Conservation (phyloP, 2,329 filamentous ascomycete genomes). For the Aureobasidium melanogenum region DNA sequence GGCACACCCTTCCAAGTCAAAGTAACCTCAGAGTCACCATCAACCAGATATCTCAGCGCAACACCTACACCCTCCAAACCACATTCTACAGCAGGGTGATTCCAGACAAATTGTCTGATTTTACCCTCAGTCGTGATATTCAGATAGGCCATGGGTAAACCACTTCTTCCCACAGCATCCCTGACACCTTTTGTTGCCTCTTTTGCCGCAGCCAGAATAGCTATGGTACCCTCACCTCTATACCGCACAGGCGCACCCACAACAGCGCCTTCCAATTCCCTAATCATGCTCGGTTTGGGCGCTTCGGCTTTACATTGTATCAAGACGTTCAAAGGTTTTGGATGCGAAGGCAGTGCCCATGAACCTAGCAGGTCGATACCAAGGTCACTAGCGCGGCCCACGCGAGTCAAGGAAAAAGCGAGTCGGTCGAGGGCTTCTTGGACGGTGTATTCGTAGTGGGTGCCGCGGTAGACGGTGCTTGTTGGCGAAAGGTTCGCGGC, state of each 20-base stretch:
- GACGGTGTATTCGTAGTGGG: conserved; percentile 67
- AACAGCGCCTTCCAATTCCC: conserved; percentile 76
- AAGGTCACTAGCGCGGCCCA: conserved; percentile 58
- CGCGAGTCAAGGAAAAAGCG: conserved; percentile 56
- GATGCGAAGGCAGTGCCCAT: conserved; percentile 49
- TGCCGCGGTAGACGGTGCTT: conserved; percentile 60
- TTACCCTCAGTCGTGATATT: conserved; percentile 50
- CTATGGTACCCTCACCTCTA: conserved; percentile 57
- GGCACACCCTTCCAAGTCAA: conserved; percentile 23
- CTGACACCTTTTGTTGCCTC: conserved; percentile 71
- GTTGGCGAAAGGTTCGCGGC: conserved; percentile 45
- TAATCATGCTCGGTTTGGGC: conserved; percentile 49
- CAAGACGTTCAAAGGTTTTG: conserved; percentile 33
- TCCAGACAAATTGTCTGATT: conserved; percentile 66
- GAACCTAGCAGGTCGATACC: conserved; percentile 68
- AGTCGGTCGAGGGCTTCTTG: conserved; percentile 47
- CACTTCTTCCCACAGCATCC: conserved; percentile 58
- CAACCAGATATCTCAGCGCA: conserved; percentile 8
- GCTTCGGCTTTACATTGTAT: conserved; percentile 60
- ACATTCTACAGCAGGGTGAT: conserved; percentile 50
- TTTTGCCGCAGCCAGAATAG: conserved; percentile 59
- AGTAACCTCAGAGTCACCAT: conserved; percentile 17
- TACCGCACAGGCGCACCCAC: conserved; percentile 64
- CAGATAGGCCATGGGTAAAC: conserved; percentile 63
- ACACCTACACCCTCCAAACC: conserved; percentile 48